Evolutionary conservation across 1,139 yeast genomes (phyloP), one percentile per base, ranked within the genome.

Genomic region (Scheffersomyces quercinus): DNA sequence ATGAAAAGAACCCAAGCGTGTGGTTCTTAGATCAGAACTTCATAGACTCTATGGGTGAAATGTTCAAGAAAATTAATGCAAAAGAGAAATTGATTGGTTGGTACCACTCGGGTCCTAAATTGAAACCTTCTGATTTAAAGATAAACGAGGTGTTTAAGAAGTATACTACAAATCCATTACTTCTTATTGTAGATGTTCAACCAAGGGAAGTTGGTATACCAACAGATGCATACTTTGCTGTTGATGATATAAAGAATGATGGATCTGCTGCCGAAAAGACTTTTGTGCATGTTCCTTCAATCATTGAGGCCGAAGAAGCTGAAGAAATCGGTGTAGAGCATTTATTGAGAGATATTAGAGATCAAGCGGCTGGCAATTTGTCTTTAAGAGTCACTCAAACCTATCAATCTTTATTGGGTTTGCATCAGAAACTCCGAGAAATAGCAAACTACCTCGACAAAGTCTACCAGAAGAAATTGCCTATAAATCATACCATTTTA

Each of bases 261-360:
- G 99, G 99, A n/a, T 81, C 96, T 1, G 83, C 93, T 3, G 88
- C 96, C 3, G 96, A 90, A 60, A 85, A 85, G 67, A 91, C 98
- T 1, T 93, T 93, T 70, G 82, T 89, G 34, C 99, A 95, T 66
- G 85, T 91, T 33, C 96, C 98, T 11, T 88, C 97, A 11, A 76
- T 82, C 29, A 90, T 95, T 51, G 95, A 89, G 62, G 99, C 99
- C 3, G 99, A 95, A 64, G 99, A 95, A 64, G 99, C 99, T 3
- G 99, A 95, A 68, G 99, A 95, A 67, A 95, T 95, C 55, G 99
- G 99, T 50, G 99, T 95, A 8, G 99, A 95, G 64, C 99, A 95
- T 62, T 70, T 95, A 49, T 72, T 95, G 51, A 83, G 98, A 59
- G 99, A 95, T 59, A 89, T 90, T 33, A 82, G 97, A 57, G 98